Conservation (phyloP, 208 protist genomes). For the Crithidia mellificae region DNA sequence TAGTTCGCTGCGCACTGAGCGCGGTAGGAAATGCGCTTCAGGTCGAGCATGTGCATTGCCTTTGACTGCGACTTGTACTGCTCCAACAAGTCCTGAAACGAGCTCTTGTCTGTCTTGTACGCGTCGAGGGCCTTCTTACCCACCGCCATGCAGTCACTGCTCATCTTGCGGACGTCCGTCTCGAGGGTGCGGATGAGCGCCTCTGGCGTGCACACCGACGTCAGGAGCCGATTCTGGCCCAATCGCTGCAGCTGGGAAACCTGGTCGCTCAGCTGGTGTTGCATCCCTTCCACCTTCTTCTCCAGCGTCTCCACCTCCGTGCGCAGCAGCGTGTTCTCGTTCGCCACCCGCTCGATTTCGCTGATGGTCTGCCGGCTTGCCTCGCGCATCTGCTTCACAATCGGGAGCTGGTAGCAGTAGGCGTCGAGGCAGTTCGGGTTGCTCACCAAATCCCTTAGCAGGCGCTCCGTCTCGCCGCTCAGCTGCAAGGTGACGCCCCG, state of each 20-base stretch:
- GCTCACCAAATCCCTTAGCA: slow-evolving; percentile 63
- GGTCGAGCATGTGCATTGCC: slow-evolving; percentile 65
- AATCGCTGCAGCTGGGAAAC: slow-evolving; percentile 52
- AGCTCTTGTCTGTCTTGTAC: slow-evolving; percentile 42
- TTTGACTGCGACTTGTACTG: slow-evolving; percentile 61
- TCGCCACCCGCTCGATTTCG: slow-evolving; percentile 62
- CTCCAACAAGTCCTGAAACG: slow-evolving; percentile 59
- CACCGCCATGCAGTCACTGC: slow-evolving; percentile 33
- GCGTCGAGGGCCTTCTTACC: slow-evolving; percentile 42
- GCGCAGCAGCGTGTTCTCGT: slow-evolving; percentile 56
- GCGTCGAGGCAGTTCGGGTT: slow-evolving; percentile 86
- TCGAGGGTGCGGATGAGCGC: slow-evolving; percentile 71
- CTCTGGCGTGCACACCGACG: slow-evolving; percentile 60
- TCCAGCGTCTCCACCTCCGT: slow-evolving; percentile 50
- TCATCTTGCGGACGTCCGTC: slow-evolving; percentile 53
- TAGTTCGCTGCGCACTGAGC: slow-evolving; percentile 29
- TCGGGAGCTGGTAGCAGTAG: slow-evolving; percentile 84
- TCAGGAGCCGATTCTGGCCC: slow-evolving; percentile 44
- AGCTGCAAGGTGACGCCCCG: slow-evolving; percentile 46
- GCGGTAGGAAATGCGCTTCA: slow-evolving; percentile 64
- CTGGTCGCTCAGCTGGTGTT: slow-evolving; percentile 53
- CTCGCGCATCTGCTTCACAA: slow-evolving; percentile 80
- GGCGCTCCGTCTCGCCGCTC: slow-evolving; percentile 49
- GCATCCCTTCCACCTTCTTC: slow-evolving; percentile 47
- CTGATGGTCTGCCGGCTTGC: slow-evolving; percentile 50